phyloP scores from a whole-genome alignment of 352 stramenopile species.

The Discostella stelligera region DNA sequence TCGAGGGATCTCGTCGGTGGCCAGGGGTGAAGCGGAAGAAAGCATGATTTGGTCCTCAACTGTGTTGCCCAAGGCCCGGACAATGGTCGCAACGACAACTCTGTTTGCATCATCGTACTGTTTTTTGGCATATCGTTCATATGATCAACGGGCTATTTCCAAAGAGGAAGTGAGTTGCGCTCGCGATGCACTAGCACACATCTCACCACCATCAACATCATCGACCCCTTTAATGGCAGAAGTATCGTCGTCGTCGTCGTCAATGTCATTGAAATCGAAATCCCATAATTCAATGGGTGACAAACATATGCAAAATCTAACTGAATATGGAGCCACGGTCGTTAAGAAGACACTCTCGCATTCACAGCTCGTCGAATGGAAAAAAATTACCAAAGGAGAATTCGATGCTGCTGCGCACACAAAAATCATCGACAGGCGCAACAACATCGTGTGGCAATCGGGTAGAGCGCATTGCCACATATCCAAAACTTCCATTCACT shows the following conservation, averaged over 20 bases:
- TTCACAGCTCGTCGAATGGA: conserved; percentile 16
- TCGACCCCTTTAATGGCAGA: no score
- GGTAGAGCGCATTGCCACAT: conserved; percentile 25
- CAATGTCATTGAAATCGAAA: neutral
- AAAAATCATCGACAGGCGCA: neutral
- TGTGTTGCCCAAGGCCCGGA: neutral
- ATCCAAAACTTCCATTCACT: conserved; percentile 18
- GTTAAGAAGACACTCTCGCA: conserved; percentile 18
- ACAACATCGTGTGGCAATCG: conserved; percentile 29
- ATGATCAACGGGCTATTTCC: conserved; percentile 24
- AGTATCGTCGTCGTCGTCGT: neutral
- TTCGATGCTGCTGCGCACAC: conserved; percentile 3
- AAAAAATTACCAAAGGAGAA: conserved; percentile 20
- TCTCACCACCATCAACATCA: neutral
- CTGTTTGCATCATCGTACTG: conserved; percentile 4
- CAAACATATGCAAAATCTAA: conserved; percentile 17
- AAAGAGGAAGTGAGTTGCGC: conserved; percentile 5
- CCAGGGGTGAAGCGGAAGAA: neutral
- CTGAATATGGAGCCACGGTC: conserved; percentile 12
- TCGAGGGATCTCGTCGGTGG: no score
- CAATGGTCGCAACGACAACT: conserved; percentile 4
- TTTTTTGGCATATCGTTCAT: conserved; percentile 12
- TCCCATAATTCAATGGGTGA: neutral
- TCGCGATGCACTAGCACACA: conserved; percentile 2
- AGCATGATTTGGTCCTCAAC: neutral